Base-by-base conservation (phyloP, 2,329 filamentous ascomycete species). In the Colletotrichum chrysophilum region DNA sequence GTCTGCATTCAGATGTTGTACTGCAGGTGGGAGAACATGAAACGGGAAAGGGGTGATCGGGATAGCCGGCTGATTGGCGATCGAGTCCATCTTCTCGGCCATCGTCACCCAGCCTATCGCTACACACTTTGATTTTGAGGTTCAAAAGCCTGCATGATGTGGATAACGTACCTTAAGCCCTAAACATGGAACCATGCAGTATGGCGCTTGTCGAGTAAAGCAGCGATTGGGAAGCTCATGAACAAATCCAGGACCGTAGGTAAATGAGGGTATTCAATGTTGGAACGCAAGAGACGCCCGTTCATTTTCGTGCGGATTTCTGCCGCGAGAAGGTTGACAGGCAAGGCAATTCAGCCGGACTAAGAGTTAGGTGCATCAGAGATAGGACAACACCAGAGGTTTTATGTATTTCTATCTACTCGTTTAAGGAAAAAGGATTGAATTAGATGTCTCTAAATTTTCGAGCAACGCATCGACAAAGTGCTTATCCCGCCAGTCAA, bases 21-120 rank as follows among this genome's bases (percentile, higher is more conserved):
- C 77, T 82, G 84, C 60, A 78, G 77, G 26, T 85, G 83, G 83
- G 86, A 88, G 78, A 88, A 87, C 74, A 78, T 73, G 36, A 83
- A 84, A 76, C 78, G 86, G 32, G 81, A 81, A n/a, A 77, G 76
- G 5, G 86, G 86, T 7, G 82, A 83, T 62, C 80, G 86, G 28
- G 82, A 87, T 71, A 73, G 83, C 38, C 79, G 85, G 60, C 78
- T 88, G 16, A 70, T 79, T 28, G 77, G 80, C 30, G 76, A 78
- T 4, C 80, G 83, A 66, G 78, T 82, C 48, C 79, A 80, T 48
- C 77, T 80, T 28, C 79, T 88, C 32, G 86, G 86, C 0, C 83
- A 86, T 75, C 78, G 82, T 18, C 86, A 87, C 79, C 86, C 86
- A 8, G 76, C 79, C 4, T 87, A 87, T 76, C 81, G 81, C 66